Conservation (phyloP, 257 asterid species). For the Cordia subcordata region DNA sequence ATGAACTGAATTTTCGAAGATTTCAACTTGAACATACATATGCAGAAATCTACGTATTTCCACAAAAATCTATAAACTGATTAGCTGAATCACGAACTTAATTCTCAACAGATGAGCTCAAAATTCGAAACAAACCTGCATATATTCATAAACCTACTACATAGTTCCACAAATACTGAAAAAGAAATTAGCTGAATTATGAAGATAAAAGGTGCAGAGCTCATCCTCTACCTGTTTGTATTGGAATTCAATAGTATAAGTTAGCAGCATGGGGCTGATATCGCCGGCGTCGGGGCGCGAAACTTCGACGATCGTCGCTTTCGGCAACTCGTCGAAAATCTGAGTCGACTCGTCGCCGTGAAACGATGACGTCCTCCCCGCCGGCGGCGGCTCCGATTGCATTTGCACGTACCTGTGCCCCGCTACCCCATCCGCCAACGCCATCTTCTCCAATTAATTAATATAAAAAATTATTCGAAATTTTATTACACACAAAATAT, state of each 20-base stretch:
- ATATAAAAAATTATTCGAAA: too few relatives aligned
- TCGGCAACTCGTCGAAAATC: slow-evolving; percentile 75
- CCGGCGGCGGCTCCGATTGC: slow-evolving; percentile 47
- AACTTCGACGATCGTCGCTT: slow-evolving; percentile 61
- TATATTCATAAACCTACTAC: too few relatives aligned
- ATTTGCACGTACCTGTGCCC: slow-evolving; percentile 44
- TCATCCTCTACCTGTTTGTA: slow-evolving; percentile 51
- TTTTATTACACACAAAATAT: too few relatives aligned
- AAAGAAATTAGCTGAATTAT: neutral
- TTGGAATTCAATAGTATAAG: slow-evolving; percentile 74
- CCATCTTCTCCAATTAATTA: slow-evolving; percentile 32
- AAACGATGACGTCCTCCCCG: slow-evolving; percentile 46
- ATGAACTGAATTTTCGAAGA: neutral
- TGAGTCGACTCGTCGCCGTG: slow-evolving; percentile 46
- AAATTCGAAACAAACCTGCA: too few relatives aligned
- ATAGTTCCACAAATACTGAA: too few relatives aligned
- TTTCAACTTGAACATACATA: neutral
- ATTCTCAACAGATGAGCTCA: too few relatives aligned
- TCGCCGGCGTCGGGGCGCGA: slow-evolving; percentile 90
- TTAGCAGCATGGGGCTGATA: slow-evolving; percentile 77
- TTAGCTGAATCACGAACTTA: neutral
- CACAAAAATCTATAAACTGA: too few relatives aligned
- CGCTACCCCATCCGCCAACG: slow-evolving; percentile 50
- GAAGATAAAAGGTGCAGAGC: neutral
- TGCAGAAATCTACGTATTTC: neutral